A percentile compares a stretch with the other conserved stretches of the same genome.
Conservation (phyloP, 345 rosid species). For the Citrus sp. region DNA sequence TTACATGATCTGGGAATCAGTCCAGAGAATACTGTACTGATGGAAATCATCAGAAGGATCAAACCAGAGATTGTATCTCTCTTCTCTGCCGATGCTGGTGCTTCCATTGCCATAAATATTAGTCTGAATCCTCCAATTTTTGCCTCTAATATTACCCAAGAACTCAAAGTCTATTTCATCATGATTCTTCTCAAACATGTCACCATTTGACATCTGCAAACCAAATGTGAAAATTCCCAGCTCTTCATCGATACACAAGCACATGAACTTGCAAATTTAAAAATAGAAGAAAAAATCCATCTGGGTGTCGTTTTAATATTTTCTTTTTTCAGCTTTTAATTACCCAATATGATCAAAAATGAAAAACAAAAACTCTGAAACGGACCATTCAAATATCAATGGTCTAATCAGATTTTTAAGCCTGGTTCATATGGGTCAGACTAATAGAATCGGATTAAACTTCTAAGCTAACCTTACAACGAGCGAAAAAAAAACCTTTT, state of each 20-base stretch:
- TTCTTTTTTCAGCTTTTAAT: background rate
- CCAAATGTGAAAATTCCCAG: background rate
- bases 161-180: constrained; percentile 99
- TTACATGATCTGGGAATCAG: constrained; percentile 85
- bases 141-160: constrained; percentile 96
- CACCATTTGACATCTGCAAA: constrained; percentile 96
- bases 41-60: constrained; percentile 95
- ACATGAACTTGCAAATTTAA: background rate
- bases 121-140: constrained; percentile 99
- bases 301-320: background rate
- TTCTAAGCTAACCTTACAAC: background rate
- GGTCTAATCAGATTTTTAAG: background rate
- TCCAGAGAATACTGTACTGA: constrained; percentile 91
- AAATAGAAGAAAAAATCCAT: background rate
- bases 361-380: background rate
- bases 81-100: constrained; percentile 85
- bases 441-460: background rate
- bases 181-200: constrained; percentile 84
- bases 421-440: background rate
- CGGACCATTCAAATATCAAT: background rate
- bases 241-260: background rate
- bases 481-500: background rate
- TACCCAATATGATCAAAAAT: background rate
- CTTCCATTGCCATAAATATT: constrained; percentile 95
- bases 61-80: constrained; percentile 94